Conservation (phyloP, 2,329 filamentous ascomycete species). For the Diaporthe sp. region DNA sequence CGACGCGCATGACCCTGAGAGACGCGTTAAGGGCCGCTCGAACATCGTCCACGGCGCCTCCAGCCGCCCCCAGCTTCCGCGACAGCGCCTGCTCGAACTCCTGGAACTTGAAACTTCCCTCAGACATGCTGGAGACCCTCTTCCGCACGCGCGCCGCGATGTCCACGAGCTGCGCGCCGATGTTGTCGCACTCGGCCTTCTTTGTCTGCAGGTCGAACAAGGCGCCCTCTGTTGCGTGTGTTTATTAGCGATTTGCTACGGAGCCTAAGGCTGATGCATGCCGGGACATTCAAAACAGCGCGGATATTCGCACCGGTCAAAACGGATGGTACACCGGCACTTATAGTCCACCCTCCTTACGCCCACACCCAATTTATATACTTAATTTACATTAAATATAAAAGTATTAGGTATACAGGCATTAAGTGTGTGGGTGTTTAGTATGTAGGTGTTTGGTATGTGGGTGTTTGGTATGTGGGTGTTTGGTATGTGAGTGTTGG, state of each 20-base stretch:
- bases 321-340: no score
- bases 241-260: neutral
- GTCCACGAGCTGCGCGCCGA: neutral
- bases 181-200: neutral
- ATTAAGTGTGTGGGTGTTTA: no score
- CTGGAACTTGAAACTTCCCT: neutral
- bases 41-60: neutral
- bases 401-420: no score
- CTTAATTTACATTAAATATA: no score
- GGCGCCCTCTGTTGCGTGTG: neutral
- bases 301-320: no score
- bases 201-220: neutral
- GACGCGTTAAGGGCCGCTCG: neutral
- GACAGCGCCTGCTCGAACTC: neutral
- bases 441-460: no score
- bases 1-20: neutral
- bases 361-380: no score
- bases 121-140: neutral
- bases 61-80: neutral
- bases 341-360: no score
- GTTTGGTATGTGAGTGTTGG: no score
- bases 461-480: no score
- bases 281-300: neutral
- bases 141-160: neutral
- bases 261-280: neutral